These are phyloP conservation scores for Russula ochroleuca DNA, from an alignment of 768 basidiomycete genomes.

Conservation along the genomic window DNA sequence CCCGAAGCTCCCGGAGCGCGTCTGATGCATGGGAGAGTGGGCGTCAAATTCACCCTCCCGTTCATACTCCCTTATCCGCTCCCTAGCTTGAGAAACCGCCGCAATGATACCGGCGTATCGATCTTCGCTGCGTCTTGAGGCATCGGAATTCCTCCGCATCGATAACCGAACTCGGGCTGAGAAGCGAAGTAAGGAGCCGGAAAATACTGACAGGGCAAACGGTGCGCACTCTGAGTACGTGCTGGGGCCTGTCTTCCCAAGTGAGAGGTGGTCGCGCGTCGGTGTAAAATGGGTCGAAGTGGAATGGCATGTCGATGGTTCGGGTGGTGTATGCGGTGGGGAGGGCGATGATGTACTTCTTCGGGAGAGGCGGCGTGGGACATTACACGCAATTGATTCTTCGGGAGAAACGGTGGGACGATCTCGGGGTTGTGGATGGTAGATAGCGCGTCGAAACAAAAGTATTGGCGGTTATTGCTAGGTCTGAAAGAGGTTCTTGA, in stretches of 20 bases:
- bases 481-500: not conserved
- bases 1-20: constrained; percentile 17
- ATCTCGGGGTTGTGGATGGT: not conserved
- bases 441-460: constrained; percentile 1
- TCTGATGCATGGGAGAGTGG: not conserved
- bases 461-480: not conserved
- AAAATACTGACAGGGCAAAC: not conserved
- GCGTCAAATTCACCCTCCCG: not conserved
- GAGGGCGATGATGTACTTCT: constrained; percentile 5
- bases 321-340: constrained; percentile 15
- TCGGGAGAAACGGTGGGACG: not conserved
- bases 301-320: constrained; percentile 23
- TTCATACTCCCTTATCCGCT: constrained; percentile 6
- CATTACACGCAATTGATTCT: constrained; percentile 14
- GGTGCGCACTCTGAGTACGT: constrained; percentile 17
- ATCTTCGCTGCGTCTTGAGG: constrained; percentile 9
- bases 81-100: constrained; percentile 15
- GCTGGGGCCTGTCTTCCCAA: constrained; percentile 5
- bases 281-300: constrained; percentile 20
- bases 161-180: constrained; percentile 18
- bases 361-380: constrained; percentile 17
- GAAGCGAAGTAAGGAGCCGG: not conserved
- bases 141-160: constrained; percentile 18
- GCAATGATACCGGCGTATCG: constrained; percentile 17
- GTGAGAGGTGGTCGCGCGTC: constrained; percentile 8